phyloP scores from a whole-genome alignment of 129 eudicot genomes.

The Heracleum sosnowskyi region DNA sequence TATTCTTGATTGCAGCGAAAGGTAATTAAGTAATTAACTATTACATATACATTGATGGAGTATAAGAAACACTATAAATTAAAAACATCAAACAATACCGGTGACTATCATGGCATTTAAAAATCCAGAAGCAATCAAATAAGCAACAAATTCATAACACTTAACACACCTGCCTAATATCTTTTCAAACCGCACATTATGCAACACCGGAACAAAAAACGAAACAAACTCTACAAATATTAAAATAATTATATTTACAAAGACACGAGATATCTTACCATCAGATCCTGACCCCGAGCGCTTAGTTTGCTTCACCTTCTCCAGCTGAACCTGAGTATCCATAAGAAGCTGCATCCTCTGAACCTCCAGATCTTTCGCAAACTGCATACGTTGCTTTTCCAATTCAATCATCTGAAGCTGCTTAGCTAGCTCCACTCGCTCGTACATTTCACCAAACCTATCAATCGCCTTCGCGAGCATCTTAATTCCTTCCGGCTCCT shows the following conservation, averaged over 20 bases:
- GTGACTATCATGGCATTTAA: background rate
- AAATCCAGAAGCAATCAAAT: background rate
- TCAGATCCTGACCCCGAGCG: slow-evolving; percentile 59
- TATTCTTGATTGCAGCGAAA: background rate
- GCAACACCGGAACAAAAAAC: background rate
- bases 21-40: background rate
- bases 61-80: background rate
- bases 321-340: slow-evolving; percentile 86
- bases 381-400: slow-evolving; percentile 93
- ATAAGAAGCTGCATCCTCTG: slow-evolving; percentile 88
- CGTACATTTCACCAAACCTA: slow-evolving; percentile 71
- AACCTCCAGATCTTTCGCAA: slow-evolving; percentile 76
- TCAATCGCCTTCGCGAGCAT: slow-evolving; percentile 71
- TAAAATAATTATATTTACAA: background rate
- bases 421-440: slow-evolving; percentile 69
- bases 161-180: background rate
- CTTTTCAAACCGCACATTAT: background rate
- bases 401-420: slow-evolving; percentile 81
- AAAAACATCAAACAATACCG: background rate
- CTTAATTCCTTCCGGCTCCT: slow-evolving; percentile 45
- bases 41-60: background rate
- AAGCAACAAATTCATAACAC: background rate
- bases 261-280: slow-evolving; percentile 25
- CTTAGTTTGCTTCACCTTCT: slow-evolving; percentile 71
- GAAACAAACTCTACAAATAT: background rate